Percentiles rank a stretch among this genome's conserved stretches.
phyloP scores from a whole-genome alignment of 176 grass and related monocot species.

The Oryza longistaminata region DNA sequence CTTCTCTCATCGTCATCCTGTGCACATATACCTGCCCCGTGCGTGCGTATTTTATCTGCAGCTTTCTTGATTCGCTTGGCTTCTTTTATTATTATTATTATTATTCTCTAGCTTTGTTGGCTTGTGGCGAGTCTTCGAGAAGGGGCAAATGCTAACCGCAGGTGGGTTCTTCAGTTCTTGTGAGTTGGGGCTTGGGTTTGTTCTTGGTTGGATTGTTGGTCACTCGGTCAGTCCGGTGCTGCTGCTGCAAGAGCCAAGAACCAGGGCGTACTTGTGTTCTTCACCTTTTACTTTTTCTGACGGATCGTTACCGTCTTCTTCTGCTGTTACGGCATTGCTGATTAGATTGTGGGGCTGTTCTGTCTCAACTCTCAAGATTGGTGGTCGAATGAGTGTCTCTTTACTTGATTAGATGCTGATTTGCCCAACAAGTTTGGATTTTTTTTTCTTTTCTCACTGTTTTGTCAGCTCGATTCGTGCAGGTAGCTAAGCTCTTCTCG shows the following conservation, averaged over 20 bases:
- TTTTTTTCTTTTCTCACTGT: not conserved
- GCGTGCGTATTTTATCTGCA: conserved; percentile 4
- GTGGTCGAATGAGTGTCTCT: not conserved
- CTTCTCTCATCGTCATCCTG: not conserved
- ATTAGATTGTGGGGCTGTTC: not conserved
- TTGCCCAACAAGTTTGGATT: not conserved
- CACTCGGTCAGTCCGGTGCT: not conserved
- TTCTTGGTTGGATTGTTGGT: not conserved
- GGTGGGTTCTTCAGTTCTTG: conserved; percentile 23
- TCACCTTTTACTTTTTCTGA: not conserved
- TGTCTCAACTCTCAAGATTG: not conserved
- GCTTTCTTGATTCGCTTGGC: conserved; percentile 18
- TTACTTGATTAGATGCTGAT: not conserved
- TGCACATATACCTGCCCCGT: not conserved
- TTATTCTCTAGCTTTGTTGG: too few species aligned
- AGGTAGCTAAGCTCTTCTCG: not conserved
- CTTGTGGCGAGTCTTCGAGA: too few species aligned
- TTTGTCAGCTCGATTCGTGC: not conserved
- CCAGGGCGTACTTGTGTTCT: not conserved
- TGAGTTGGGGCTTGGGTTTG: not conserved
- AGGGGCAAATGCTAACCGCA: conserved; percentile 37
- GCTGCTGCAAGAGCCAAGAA: not conserved
- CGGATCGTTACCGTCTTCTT: not conserved
- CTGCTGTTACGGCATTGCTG: not conserved
- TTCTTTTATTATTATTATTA: not conserved